Percentiles rank a stretch among this genome's conserved stretches.
These are phyloP conservation scores for Quercus tomentella DNA, from an alignment of 331 rosid species.

Conservation along the genomic window DNA sequence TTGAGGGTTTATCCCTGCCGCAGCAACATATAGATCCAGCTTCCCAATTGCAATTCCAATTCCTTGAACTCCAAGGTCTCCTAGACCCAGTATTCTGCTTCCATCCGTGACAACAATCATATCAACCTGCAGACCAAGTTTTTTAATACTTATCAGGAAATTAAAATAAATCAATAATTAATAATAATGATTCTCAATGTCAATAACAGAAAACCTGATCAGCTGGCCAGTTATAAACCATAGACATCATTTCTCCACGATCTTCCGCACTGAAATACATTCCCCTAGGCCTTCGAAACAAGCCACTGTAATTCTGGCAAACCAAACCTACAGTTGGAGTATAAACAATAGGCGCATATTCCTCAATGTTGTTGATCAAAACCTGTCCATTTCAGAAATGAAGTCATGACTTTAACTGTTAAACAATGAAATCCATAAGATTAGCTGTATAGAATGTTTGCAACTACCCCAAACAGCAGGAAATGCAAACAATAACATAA, in stretches of 20 bases:
- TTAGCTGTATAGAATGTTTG: neutral
- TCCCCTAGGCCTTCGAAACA: constrained; percentile 98
- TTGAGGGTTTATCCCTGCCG: constrained; percentile 99
- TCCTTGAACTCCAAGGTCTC: constrained; percentile 99
- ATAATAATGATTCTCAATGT: neutral
- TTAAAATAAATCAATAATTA: neutral
- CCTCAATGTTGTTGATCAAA: constrained; percentile 86
- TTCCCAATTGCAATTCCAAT: constrained; percentile 95
- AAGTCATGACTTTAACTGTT: constrained; percentile 5
- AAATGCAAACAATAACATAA: constrained; percentile 5
- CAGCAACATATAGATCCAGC: constrained; percentile 96
- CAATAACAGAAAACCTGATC: constrained; percentile 63
- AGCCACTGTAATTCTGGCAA: constrained; percentile 93
- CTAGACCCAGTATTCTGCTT: constrained; percentile 96
- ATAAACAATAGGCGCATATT: constrained; percentile 93
- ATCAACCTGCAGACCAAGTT: constrained; percentile 66
- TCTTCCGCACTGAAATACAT: constrained; percentile 97
- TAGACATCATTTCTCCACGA: constrained; percentile 99
- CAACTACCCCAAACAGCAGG: neutral
- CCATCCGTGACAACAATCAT: constrained; percentile 99
- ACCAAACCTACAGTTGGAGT: constrained; percentile 99
- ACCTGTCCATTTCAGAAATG: constrained; percentile 49
- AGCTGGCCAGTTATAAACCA: constrained; percentile 99
- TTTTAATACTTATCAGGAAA: neutral
- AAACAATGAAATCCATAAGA: neutral